Conservation (phyloP, 768 basidiomycete genomes). For the Astraeus odoratus region DNA sequence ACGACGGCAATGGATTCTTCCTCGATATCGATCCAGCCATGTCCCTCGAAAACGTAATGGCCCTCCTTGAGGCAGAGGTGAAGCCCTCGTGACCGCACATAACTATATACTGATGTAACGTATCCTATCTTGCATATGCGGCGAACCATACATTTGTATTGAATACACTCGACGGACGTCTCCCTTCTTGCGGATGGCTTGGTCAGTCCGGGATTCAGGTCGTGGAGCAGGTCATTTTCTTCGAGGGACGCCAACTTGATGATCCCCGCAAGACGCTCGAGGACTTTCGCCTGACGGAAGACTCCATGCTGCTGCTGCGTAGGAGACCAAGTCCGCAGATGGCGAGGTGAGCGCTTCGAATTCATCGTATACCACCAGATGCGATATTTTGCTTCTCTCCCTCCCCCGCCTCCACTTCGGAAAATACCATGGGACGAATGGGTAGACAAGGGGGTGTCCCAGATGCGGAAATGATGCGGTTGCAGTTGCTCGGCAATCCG, state of each 20-base stretch:
- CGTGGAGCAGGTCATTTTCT: constrained; percentile 65
- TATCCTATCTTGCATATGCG: too few relatives aligned
- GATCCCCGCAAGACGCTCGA: constrained; percentile 64
- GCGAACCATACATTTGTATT: too few relatives aligned
- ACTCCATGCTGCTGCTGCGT: constrained; percentile 63
- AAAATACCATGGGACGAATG: neutral
- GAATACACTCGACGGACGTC: neutral
- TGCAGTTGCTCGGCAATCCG: constrained; percentile 84
- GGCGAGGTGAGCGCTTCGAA: neutral
- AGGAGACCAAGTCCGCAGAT: constrained; percentile 42
- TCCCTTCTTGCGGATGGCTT: neutral
- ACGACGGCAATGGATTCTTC: constrained; percentile 52
- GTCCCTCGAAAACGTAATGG: constrained; percentile 90
- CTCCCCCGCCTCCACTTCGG: neutral
- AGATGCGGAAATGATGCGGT: constrained; percentile 84
- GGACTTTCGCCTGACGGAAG: constrained; percentile 51
- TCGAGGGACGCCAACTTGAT: constrained; percentile 58
- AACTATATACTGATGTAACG: too few relatives aligned
- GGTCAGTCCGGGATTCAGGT: constrained; percentile 78
- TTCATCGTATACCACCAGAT: too few relatives aligned
- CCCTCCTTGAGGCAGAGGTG: constrained; percentile 93
- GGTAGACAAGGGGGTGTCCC: constrained; percentile 50
- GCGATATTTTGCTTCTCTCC: neutral
- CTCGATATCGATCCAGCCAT: constrained; percentile 87
- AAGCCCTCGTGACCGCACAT: constrained; percentile 19